phyloP scores from a whole-genome alignment of 345 rosid species.

The Rhodomyrtus tomentosa region DNA sequence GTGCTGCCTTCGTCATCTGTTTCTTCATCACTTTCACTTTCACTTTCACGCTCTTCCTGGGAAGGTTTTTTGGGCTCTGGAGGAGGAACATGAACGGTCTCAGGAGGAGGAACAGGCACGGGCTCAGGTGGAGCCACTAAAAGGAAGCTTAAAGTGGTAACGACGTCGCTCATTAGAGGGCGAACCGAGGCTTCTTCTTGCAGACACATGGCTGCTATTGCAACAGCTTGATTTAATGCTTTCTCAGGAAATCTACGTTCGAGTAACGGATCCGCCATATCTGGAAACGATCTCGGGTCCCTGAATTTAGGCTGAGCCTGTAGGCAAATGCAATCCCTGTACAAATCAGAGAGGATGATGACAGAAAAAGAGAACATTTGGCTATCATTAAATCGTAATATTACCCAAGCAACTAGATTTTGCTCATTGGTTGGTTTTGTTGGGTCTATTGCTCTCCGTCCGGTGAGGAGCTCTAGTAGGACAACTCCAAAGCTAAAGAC shows the following conservation, averaged over 20 bases:
- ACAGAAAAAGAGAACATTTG: no score
- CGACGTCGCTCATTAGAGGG: slow-evolving; percentile 9
- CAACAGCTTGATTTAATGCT: slow-evolving; percentile 16
- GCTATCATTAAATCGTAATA: background rate
- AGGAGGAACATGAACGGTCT: background rate
- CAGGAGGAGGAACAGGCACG: background rate
- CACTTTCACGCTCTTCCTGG: background rate
- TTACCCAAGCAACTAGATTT: slow-evolving; percentile 22
- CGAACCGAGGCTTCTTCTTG: slow-evolving; percentile 14
- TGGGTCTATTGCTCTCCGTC: slow-evolving; percentile 14
- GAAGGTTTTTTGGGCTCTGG: background rate
- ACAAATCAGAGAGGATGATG: background rate
- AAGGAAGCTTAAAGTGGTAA: slow-evolving; percentile 8
- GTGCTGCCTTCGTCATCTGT: background rate
- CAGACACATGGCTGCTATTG: slow-evolving; percentile 15
- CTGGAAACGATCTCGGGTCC: slow-evolving; percentile 11
- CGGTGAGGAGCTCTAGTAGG: slow-evolving; percentile 12
- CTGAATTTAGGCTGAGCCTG: slow-evolving; percentile 19
- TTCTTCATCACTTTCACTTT: background rate
- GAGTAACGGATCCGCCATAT: slow-evolving; percentile 15
- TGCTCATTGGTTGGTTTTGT: slow-evolving; percentile 14
- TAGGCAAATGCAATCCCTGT: background rate
- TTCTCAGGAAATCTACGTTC: slow-evolving; percentile 9
- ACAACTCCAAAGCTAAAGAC: slow-evolving; percentile 18
- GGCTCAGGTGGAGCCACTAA: background rate